A percentile compares a stretch with the other conserved stretches of the same genome.
phyloP scores from a whole-genome alignment of 768 basidiomycete species.

The Hemileccinum impolitum region DNA sequence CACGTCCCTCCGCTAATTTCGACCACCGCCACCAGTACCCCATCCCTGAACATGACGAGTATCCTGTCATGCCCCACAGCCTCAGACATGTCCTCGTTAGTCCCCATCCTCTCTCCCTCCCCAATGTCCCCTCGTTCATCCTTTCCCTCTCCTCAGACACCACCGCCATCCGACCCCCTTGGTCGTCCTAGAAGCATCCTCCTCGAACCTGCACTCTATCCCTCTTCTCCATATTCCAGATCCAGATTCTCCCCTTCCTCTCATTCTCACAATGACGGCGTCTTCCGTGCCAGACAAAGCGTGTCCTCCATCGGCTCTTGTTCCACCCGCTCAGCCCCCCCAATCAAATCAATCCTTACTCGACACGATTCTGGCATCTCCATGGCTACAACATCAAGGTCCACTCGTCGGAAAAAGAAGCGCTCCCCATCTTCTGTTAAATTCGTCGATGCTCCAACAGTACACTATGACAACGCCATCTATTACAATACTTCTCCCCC shows the following conservation, averaged over 20 bases:
- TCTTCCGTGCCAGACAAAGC: conserved; percentile 32
- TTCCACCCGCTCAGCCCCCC: conserved; percentile 22
- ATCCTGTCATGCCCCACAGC: conserved; percentile 27
- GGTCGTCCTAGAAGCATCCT: conserved; percentile 27
- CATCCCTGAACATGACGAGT: conserved; percentile 28
- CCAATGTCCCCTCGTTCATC: conserved; percentile 10
- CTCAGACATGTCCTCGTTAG: conserved; percentile 30
- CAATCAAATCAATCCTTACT: conserved; percentile 57
- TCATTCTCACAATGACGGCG: conserved; percentile 14
- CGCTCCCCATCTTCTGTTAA: conserved; percentile 54
- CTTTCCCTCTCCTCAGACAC: conserved; percentile 14
- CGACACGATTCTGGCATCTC: conserved; percentile 49
- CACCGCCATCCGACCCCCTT: conserved; percentile 16
- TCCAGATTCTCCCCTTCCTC: conserved; percentile 16
- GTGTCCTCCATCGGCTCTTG: conserved; percentile 39
- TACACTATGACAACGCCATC: conserved; percentile 41
- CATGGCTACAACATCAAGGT: conserved; percentile 31
- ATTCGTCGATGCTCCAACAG: conserved; percentile 63
- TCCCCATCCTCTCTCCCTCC: conserved; percentile 1
- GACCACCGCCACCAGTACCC: conserved; percentile 23
- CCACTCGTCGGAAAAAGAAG: conserved; percentile 25
- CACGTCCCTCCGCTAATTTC: conserved; percentile 20
- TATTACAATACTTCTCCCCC: conserved; percentile 15
- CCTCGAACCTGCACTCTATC: conserved; percentile 18
- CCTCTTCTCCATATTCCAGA: conserved; percentile 19